Percentiles rank a stretch among this genome's conserved stretches.
Evolutionary conservation across 148 eudicot genomes (phyloP).

Genomic region (Salicornia ramosissima): DNA sequence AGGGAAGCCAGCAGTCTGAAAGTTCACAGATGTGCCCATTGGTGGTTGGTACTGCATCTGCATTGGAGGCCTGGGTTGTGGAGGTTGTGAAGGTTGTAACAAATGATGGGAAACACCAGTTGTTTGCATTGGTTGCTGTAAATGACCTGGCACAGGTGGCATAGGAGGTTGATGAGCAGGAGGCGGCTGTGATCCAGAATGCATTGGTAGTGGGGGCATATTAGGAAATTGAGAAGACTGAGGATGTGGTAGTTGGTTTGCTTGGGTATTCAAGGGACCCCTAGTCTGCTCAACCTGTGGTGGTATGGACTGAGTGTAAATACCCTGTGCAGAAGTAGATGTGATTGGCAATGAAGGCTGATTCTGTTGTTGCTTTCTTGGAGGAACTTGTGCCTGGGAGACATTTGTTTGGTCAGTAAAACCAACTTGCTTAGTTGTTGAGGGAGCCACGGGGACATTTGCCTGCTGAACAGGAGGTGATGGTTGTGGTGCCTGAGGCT

Average conservation of each 20-base stretch:
- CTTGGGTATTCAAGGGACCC: constrained; percentile 42
- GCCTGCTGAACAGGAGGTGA: constrained; percentile 41
- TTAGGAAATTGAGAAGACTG: constrained; percentile 60
- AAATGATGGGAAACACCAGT: constrained; percentile 47
- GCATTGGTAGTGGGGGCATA: constrained; percentile 43
- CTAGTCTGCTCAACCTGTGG: constrained; percentile 48
- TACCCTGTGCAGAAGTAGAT: constrained; percentile 39
- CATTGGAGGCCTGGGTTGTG: constrained; percentile 61
- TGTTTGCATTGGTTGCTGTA: constrained; percentile 64
- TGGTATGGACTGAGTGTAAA: constrained; percentile 45
- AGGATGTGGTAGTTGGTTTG: constrained; percentile 41
- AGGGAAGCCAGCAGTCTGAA: constrained; percentile 62
- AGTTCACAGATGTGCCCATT: constrained; percentile 54
- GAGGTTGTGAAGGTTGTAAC: constrained; percentile 69
- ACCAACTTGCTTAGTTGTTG: constrained; percentile 48
- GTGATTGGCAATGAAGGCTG: constrained; percentile 38
- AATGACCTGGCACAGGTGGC: constrained; percentile 42
- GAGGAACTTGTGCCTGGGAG: constrained; percentile 34
- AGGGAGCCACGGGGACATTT: constrained; percentile 37
- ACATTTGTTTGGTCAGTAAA: constrained; percentile 47
- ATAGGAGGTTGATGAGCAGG: constrained; percentile 53
- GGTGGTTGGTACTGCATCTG: constrained; percentile 60
- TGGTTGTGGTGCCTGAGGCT: constrained; percentile 43
- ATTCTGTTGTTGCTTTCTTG: constrained; percentile 50
- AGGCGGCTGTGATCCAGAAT: constrained; percentile 45